Conservation (phyloP, 805 yeast genomes). For the Jamesozyma lodderae region DNA sequence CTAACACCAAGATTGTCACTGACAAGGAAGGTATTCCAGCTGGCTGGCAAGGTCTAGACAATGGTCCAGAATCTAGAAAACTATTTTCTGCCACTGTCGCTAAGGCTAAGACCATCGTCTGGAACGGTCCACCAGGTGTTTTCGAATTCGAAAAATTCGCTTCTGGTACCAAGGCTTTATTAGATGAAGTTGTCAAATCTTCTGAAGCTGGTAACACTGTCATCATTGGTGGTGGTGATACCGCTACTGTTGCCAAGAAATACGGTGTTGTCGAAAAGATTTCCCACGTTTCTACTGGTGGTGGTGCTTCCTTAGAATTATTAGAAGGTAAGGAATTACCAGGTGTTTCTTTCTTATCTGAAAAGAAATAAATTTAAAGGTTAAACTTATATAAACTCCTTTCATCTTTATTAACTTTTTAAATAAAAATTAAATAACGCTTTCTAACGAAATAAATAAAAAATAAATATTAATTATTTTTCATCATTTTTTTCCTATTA, state of each 20-base stretch:
- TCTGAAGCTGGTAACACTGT: slow-evolving; percentile 86
- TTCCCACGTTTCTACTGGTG: slow-evolving; percentile 98
- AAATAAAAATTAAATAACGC: slow-evolving; percentile 2
- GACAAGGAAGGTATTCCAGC: slow-evolving; percentile 90
- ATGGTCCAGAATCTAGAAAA: slow-evolving; percentile 82
- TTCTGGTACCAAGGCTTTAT: slow-evolving; percentile 81
- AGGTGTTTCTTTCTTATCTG: slow-evolving; percentile 90
- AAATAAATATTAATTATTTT: background rate
- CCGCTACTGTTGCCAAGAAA: slow-evolving; percentile 98
- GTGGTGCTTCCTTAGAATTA: slow-evolving; percentile 98
- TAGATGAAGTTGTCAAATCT: slow-evolving; percentile 81
- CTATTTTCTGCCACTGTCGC: slow-evolving; percentile 76
- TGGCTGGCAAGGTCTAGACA: slow-evolving; percentile 91
- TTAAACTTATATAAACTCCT: background rate
- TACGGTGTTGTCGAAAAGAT: slow-evolving; percentile 93
- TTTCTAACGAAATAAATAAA: slow-evolving; percentile 4
- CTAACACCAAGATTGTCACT: slow-evolving; percentile 74
- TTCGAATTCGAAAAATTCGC: slow-evolving; percentile 94
- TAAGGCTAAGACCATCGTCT: slow-evolving; percentile 93
- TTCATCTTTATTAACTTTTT: background rate
- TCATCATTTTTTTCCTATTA: background rate
- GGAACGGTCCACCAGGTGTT: slow-evolving; percentile 99
- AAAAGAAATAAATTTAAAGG: slow-evolving; percentile 37
- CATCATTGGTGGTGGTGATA: slow-evolving; percentile 97
- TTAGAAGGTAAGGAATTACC: slow-evolving; percentile 98